These are phyloP conservation scores for Amesomyces nigricolor DNA, from an alignment of 2,329 filamentous ascomycete species.

Conservation along the genomic window DNA sequence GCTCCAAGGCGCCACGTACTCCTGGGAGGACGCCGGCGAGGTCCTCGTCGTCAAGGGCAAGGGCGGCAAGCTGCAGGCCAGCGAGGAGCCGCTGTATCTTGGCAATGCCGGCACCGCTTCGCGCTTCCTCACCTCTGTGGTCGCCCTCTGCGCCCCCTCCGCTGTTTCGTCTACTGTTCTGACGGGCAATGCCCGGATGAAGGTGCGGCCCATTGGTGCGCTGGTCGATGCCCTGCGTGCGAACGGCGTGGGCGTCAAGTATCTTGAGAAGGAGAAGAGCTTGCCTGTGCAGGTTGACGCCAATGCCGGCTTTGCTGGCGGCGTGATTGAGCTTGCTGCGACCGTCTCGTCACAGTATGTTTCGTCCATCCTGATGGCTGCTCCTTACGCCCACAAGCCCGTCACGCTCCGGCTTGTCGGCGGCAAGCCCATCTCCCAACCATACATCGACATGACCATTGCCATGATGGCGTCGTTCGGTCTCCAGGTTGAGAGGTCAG, in stretches of 20 bases:
- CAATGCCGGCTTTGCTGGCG: constrained; percentile 75
- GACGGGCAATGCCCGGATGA: constrained; percentile 95
- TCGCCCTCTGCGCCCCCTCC: constrained; percentile 69
- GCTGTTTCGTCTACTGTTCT: constrained; percentile 65
- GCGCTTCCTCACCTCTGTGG: constrained; percentile 87
- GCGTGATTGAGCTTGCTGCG: constrained; percentile 83
- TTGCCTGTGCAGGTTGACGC: constrained; percentile 79
- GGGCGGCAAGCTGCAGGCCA: constrained; percentile 77
- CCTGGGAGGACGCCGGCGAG: constrained; percentile 93
- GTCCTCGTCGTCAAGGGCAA: constrained; percentile 84
- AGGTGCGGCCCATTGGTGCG: constrained; percentile 86
- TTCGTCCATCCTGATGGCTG: constrained; percentile 92
- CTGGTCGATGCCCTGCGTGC: constrained; percentile 82
- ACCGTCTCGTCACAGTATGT: constrained; percentile 99
- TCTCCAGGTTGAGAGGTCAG: constrained; percentile 69
- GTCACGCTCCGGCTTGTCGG: constrained; percentile 87
- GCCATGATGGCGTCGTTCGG: constrained; percentile 96
- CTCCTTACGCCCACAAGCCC: constrained; percentile 90
- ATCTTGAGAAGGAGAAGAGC: constrained; percentile 76
- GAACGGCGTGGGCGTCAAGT: constrained; percentile 84
- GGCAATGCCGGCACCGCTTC: constrained; percentile 96
- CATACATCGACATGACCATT: constrained; percentile 98
- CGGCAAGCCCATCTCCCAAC: constrained; percentile 95
- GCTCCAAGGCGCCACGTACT: constrained; percentile 80
- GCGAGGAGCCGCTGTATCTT: constrained; percentile 73